Conservation (phyloP, 305 asterid species). For the Solanum hybrid region DNA sequence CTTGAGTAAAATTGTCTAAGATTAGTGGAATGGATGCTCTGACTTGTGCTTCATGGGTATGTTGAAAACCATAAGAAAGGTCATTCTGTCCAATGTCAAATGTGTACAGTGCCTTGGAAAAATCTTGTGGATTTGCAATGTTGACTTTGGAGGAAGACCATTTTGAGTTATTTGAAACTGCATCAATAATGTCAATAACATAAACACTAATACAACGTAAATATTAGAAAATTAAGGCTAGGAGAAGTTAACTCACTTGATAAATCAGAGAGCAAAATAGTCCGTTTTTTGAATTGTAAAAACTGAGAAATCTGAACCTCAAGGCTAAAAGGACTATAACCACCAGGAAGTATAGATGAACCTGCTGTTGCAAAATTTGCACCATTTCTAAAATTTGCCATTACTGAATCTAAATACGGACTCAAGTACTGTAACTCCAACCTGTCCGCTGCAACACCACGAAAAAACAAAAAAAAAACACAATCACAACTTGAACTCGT, state of each 20-base stretch:
- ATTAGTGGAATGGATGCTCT: constrained; percentile 16
- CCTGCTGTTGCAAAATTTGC: constrained; percentile 24
- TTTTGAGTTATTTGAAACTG: background rate
- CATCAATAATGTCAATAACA: background rate
- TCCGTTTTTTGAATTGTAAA: constrained; percentile 21
- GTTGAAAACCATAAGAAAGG: constrained; percentile 15
- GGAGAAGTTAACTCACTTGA: background rate
- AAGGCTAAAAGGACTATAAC: constrained; percentile 25
- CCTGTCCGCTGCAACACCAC: constrained; percentile 12
- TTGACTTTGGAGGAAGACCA: constrained; percentile 2
- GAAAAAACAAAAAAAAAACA: background rate
- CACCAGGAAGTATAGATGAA: constrained; percentile 20
- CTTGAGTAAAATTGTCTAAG: constrained; percentile 6
- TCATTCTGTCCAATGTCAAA: constrained; percentile 29
- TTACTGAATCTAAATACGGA: constrained; percentile 23
- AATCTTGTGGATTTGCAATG: constrained; percentile 18
- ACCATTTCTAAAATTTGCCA: constrained; percentile 17
- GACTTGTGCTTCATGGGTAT: constrained; percentile 14
- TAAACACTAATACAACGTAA: background rate
- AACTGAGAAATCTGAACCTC: constrained; percentile 21
- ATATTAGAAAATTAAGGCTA: background rate
- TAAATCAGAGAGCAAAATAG: constrained; percentile 3
- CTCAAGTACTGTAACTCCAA: constrained; percentile 9
- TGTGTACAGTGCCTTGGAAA: constrained; percentile 16
- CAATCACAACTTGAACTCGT: background rate